phyloP scores from a whole-genome alignment of 2,329 filamentous ascomycete genomes.

The Penicillium frequentans region DNA sequence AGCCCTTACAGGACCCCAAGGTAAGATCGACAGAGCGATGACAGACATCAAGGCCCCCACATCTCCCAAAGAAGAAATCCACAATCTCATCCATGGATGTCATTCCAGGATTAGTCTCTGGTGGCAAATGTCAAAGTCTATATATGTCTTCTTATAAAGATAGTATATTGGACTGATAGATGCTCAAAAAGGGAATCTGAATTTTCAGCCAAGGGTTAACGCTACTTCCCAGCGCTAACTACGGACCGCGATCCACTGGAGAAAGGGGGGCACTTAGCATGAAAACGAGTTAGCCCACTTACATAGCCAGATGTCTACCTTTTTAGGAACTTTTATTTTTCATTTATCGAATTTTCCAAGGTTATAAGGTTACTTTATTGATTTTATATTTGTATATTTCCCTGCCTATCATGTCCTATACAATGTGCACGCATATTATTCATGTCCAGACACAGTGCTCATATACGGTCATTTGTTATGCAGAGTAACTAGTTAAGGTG shows the following conservation, averaged over 20 bases:
- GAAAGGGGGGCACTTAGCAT: neutral
- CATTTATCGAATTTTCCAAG: too few relatives aligned
- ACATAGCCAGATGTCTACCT: too few relatives aligned
- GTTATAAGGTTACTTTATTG: too few relatives aligned
- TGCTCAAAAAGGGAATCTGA: neutral
- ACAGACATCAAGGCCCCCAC: neutral
- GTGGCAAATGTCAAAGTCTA: neutral
- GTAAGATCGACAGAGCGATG: neutral
- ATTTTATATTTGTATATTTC: too few relatives aligned
- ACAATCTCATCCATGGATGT: neutral
- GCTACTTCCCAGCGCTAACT: neutral
- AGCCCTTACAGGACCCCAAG: neutral
- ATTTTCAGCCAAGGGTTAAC: neutral
- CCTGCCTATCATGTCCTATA: too few relatives aligned
- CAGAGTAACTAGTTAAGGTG: neutral
- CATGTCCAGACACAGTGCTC: too few relatives aligned
- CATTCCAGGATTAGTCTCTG: neutral
- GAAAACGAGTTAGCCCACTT: too few relatives aligned
- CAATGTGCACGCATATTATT: too few relatives aligned
- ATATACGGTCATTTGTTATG: too few relatives aligned
- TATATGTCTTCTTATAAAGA: neutral
- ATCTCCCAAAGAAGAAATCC: neutral
- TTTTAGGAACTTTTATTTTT: too few relatives aligned
- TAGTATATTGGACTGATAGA: neutral
- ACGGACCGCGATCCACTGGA: neutral